phyloP scores from a whole-genome alignment of 306 rosid species.

The Pterocarpus macrocarpus region DNA sequence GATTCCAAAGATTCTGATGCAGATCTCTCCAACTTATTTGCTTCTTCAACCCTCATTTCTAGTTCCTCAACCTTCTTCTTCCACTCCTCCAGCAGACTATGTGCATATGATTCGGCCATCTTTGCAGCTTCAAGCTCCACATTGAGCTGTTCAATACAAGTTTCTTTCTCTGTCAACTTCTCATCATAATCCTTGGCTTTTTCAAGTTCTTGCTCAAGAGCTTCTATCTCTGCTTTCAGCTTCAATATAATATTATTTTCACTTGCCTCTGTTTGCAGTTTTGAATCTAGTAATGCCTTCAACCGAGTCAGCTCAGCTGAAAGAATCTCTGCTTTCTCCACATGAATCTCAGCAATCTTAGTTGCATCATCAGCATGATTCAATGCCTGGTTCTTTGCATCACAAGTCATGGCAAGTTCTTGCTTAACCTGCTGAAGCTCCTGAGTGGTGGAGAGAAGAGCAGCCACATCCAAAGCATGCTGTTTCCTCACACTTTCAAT shows the following conservation, averaged over 20 bases:
- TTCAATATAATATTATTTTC: constrained; percentile 65
- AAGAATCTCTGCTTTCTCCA: constrained; percentile 75
- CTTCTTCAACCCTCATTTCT: constrained; percentile 68
- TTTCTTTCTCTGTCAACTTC: constrained; percentile 71
- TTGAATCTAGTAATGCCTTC: constrained; percentile 76
- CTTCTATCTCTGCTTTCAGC: constrained; percentile 71
- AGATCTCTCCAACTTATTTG: constrained; percentile 79
- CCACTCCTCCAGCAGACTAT: constrained; percentile 81
- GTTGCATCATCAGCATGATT: constrained; percentile 89
- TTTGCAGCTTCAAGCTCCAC: constrained; percentile 90
- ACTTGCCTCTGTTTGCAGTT: constrained; percentile 66
- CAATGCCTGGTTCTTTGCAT: constrained; percentile 91
- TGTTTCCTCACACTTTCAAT: constrained; percentile 78
- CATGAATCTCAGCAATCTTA: constrained; percentile 88
- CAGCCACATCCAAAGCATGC: constrained; percentile 79
- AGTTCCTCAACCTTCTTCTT: constrained; percentile 72
- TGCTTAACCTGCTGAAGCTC: constrained; percentile 89
- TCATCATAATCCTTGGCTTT: constrained; percentile 60
- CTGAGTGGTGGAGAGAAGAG: constrained; percentile 80
- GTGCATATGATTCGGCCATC: constrained; percentile 85
- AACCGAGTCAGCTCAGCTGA: constrained; percentile 73
- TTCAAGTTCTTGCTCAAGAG: constrained; percentile 74
- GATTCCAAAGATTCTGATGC: constrained; percentile 91
- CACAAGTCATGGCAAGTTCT: constrained; percentile 77
- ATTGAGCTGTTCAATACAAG: constrained; percentile 76